Evolutionary conservation across 192 early-diverging fungal genomes (phyloP), one percentile per base, ranked within the genome.

Genomic region (Coemansia sp.): DNA sequence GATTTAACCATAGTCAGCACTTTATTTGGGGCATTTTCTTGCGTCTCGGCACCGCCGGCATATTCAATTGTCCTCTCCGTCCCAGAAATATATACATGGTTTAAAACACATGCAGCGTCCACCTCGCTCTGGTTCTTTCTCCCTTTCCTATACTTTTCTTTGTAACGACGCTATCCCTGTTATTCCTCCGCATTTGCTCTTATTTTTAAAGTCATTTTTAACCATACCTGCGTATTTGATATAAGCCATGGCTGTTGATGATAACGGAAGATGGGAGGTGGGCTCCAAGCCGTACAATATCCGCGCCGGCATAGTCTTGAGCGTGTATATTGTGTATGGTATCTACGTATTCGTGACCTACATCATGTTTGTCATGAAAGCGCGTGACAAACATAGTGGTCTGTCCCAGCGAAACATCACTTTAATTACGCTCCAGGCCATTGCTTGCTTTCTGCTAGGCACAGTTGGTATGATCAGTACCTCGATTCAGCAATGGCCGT

Each of bases 351-450:
- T 79, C 10, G 35, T 59, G n/a, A 79, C 76, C 38, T 60, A 66
- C 10, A 22, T 32, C 9, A 66, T 79, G 76, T 79, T 79, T 52
- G 11, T 79, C 4, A 58, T 66, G 24, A 79, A 79, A 47, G 48
- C 76, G 24, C 70, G 76, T 19, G 70, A 79, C 24, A 79, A 63
- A 61, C 76, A 79, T 64, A 73, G 71, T 19, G 76, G 76, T 60
- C 54, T 79, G 56, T n/a, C 55, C 2, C 67, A 66, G 61, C 67
- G 76, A 15, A 70, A 62, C 64, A 35, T 63, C 22, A 58, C 14
- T 4, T 51, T 73, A 9, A 62, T 79, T 14, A 22, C 64, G 10
- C 17, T 79, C 25, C 76, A 69, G 24, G 63, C 67, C 0, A 24
- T 70, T 1, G 66, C 65, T 0, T 69, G 71, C 38, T 45, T 79